These are phyloP conservation scores for Colletotrichum truncatum DNA, from an alignment of 2,329 filamentous ascomycete species.

Conservation along the genomic window DNA sequence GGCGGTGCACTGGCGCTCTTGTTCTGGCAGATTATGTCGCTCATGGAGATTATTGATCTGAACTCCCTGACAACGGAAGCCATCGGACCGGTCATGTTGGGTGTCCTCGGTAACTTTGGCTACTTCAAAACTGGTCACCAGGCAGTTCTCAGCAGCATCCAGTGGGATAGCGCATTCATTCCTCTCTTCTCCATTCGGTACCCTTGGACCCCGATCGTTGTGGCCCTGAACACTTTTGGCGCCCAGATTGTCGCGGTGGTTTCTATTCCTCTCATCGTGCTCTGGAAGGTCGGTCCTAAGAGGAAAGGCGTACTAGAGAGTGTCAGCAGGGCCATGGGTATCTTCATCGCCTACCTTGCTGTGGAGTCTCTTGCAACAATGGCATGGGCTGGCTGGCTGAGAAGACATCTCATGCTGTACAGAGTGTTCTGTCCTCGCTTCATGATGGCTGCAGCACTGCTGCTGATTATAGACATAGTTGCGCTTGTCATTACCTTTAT, in stretches of 20 bases:
- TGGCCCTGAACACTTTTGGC: constrained; percentile 87
- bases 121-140: constrained; percentile 99
- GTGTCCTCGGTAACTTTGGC: constrained; percentile 89
- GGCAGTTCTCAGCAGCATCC: constrained; percentile 84
- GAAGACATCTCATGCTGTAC: constrained; percentile 96
- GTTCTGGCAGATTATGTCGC: constrained; percentile 87
- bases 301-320: constrained; percentile 75
- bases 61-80: constrained; percentile 70
- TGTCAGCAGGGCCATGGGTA: constrained; percentile 75
- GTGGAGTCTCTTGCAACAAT: constrained; percentile 87
- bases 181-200: constrained; percentile 84
- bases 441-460: constrained; percentile 78
- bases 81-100: constrained; percentile 86
- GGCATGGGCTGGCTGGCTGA: constrained; percentile 86
- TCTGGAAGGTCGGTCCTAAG: constrained; percentile 91
- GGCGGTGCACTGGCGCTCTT: constrained; percentile 83
- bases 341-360: constrained; percentile 84
- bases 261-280: constrained; percentile 80
- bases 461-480: constrained; percentile 82
- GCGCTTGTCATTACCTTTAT: constrained; percentile 75
- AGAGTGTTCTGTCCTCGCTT: constrained; percentile 92
- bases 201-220: constrained; percentile 86
- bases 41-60: constrained; percentile 71
- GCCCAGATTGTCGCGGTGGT: constrained; percentile 85
- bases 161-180: constrained; percentile 97